Evolutionary conservation across 352 stramenopile species (phyloP), one percentile per base, ranked within the genome.

Genomic region (Globisporangium polare): DNA sequence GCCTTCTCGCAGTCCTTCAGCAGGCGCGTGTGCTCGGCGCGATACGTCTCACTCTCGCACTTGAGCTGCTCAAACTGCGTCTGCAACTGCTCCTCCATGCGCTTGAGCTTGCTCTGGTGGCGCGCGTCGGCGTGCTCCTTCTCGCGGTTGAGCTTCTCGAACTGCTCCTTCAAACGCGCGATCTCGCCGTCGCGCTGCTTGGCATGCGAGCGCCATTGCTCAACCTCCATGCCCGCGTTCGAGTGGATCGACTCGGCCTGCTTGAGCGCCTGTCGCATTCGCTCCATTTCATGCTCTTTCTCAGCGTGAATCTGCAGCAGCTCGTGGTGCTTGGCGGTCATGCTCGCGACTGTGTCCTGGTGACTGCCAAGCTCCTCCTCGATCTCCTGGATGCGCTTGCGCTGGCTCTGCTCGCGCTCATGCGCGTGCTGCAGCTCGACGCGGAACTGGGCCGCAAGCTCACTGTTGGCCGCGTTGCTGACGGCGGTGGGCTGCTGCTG

Each of bases 71-170:
- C 63, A 47, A 88, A 64, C 47, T 85, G 71, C 13, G 65, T 50
- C 26, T 82, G 68, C 63, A 88, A 72, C 51, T 88, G 72, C 27
- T 84, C 76, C n/a, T 90, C 80, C 73, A 88, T 86, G 5, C 66
- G 57, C 65, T 86, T 83, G 15, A 80, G 46, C 53, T 86, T 81
- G 12, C 56, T 52, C 64, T 87, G 72, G 31, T 73, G 81, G 13
- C 73, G 72, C 29, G 54, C 62, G 43, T 89, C 77, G 31, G 69
- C 42, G 1, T 63, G 54, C 51, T 82, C 71, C 50, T 85, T 85
- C 51, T 89, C 78, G 52, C 77, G 74, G 12, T 24, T 65, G 17
- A 77, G 57, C 10, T 73, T 60, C 12, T 86, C 72, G 27, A 77
- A 2, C 46, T 77, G 77, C 29, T 76, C 22, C 45, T 72, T 69